Conservation (phyloP, 805 yeast species). For the Millerago galiae region DNA sequence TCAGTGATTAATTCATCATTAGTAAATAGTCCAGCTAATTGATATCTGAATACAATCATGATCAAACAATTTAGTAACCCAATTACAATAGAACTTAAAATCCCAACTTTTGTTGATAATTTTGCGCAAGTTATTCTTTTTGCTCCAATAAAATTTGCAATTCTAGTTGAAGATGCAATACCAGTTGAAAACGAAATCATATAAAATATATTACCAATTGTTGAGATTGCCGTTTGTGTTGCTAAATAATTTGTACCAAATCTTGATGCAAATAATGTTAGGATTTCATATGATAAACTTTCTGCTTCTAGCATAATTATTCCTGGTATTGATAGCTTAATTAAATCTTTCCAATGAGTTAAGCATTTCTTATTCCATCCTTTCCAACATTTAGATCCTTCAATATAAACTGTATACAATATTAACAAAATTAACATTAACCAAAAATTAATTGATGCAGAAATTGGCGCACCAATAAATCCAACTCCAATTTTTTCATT, state of each 20-base stretch:
- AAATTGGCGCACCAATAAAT: slow-evolving; percentile 75
- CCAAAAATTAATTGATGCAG: slow-evolving; percentile 70
- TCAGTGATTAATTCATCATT: slow-evolving; percentile 51
- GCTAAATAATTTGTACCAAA: slow-evolving; percentile 66
- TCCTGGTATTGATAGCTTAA: slow-evolving; percentile 61
- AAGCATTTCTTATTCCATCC: slow-evolving; percentile 32
- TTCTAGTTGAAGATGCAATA: slow-evolving; percentile 64
- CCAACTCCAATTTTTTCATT: slow-evolving; percentile 58
- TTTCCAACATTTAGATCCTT: slow-evolving; percentile 62
- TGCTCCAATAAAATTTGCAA: slow-evolving; percentile 67
- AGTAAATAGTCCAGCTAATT: slow-evolving; percentile 55
- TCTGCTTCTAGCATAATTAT: slow-evolving; percentile 72
- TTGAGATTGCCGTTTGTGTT: slow-evolving; percentile 66
- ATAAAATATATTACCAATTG: slow-evolving; percentile 56
- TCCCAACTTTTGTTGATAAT: slow-evolving; percentile 37
- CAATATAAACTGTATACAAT: slow-evolving; percentile 32
- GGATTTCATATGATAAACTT: slow-evolving; percentile 64
- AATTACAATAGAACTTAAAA: slow-evolving; percentile 33
- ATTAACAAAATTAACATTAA: slow-evolving; percentile 35
- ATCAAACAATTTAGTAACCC: slow-evolving; percentile 46
- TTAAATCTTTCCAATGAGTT: slow-evolving; percentile 45
- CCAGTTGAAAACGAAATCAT: slow-evolving; percentile 70
- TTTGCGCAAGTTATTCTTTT: slow-evolving; percentile 40
- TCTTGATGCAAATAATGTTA: slow-evolving; percentile 63
- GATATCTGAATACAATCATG: slow-evolving; percentile 41